phyloP scores from a whole-genome alignment of 2,329 filamentous ascomycete species.

The Trichophyton simii region DNA sequence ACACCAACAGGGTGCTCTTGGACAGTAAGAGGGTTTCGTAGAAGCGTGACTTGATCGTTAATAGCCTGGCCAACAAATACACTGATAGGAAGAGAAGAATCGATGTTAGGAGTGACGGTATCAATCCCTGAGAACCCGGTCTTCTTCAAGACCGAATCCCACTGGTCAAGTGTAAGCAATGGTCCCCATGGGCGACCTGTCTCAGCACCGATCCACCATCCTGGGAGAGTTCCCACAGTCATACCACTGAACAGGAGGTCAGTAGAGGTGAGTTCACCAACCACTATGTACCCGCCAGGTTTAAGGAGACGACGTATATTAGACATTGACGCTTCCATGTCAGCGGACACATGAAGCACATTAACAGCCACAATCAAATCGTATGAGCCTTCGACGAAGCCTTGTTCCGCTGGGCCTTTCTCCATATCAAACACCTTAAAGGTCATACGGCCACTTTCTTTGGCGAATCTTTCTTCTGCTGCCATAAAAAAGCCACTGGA shows the following conservation, averaged over 20 bases:
- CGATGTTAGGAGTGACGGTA: slow-evolving; percentile 2
- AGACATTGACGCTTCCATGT: slow-evolving; percentile 17
- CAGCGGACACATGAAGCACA: slow-evolving; percentile 29
- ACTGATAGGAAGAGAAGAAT: background rate
- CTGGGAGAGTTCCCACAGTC: slow-evolving; percentile 23
- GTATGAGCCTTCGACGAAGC: slow-evolving; percentile 18
- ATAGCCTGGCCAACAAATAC: slow-evolving; percentile 3
- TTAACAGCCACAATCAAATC: slow-evolving; percentile 31
- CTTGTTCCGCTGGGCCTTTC: slow-evolving; percentile 11
- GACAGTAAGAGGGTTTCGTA: background rate
- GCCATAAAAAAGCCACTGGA: slow-evolving; percentile 31
- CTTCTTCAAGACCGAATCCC: slow-evolving; percentile 8
- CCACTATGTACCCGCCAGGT: slow-evolving; percentile 37
- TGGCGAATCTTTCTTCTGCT: slow-evolving; percentile 21
- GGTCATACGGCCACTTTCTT: slow-evolving; percentile 19
- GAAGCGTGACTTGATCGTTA: background rate
- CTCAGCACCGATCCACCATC: slow-evolving; percentile 16
- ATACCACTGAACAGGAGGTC: slow-evolving; percentile 16
- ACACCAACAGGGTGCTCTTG: background rate
- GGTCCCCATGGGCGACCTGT: slow-evolving; percentile 6
- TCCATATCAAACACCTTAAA: slow-evolving; percentile 22
- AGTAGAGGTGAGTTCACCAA: slow-evolving; percentile 29
- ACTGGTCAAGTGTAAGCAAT: background rate
- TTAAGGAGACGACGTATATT: slow-evolving; percentile 30
- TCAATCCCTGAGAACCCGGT: slow-evolving; percentile 12